Evolutionary conservation across 1,284 basidiomycete species (phyloP).

Genomic region (Pascua sp.): DNA sequence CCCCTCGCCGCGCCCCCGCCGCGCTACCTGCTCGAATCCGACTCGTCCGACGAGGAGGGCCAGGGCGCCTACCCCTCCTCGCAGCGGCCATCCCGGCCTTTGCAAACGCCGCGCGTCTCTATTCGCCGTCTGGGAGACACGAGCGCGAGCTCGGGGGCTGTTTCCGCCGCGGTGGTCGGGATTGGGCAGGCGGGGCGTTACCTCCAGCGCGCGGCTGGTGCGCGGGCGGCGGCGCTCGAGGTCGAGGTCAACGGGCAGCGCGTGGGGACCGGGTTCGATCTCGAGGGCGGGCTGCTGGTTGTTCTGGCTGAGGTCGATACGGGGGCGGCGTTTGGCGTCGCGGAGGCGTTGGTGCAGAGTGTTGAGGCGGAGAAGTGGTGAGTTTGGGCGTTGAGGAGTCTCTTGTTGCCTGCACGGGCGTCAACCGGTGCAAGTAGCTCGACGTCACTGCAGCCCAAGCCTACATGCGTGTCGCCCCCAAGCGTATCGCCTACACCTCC

Average conservation of each 20-base stretch:
- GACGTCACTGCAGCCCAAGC: too few relatives aligned
- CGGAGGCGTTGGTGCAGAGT: background rate
- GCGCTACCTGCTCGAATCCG: slow-evolving; percentile 46
- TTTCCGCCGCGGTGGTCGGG: slow-evolving; percentile 22
- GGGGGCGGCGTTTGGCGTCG: slow-evolving; percentile 5
- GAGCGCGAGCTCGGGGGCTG: background rate
- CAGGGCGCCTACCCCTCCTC: slow-evolving; percentile 32
- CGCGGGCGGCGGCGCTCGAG: slow-evolving; percentile 8
- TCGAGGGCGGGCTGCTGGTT: slow-evolving; percentile 17
- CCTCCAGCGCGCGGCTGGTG: slow-evolving; percentile 15
- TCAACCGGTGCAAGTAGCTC: background rate
- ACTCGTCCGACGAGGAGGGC: slow-evolving; percentile 46
- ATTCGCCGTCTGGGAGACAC: background rate
- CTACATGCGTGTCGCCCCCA: too few relatives aligned
- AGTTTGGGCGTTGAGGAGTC: background rate
- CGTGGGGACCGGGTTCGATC: slow-evolving; percentile 14
- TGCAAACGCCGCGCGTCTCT: background rate
- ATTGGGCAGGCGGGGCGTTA: slow-evolving; percentile 38
- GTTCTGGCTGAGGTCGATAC: slow-evolving; percentile 14
- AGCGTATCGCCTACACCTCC: too few relatives aligned
- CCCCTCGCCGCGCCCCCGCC: slow-evolving; percentile 36
- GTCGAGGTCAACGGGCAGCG: slow-evolving; percentile 12
- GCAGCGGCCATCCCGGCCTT: too few relatives aligned
- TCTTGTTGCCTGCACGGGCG: background rate
- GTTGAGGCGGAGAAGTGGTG: slow-evolving; percentile 11